Conservation (phyloP, 1,139 yeast genomes). For the Geotrichum bryndzae region DNA sequence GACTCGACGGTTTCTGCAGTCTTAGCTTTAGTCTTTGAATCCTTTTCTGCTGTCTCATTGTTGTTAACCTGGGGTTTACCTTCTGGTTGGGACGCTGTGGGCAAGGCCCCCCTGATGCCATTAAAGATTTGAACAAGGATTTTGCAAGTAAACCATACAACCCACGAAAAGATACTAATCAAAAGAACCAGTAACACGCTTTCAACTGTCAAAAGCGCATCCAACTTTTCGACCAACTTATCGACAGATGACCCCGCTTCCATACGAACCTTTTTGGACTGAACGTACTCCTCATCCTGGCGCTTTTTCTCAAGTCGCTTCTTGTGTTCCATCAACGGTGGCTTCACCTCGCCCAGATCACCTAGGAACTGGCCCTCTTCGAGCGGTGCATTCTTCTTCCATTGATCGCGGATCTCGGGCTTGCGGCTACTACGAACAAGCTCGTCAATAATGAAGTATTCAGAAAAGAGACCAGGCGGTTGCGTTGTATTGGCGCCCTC, state of each 20-base stretch:
- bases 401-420: constrained; percentile 25
- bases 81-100: neutral
- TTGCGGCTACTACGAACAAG: constrained; percentile 27
- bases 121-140: neutral
- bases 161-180: neutral
- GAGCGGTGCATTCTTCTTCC: constrained; percentile 24
- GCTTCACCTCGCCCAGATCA: constrained; percentile 3
- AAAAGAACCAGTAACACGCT: neutral
- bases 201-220: neutral
- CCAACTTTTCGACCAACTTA: neutral
- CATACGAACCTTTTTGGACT: neutral
- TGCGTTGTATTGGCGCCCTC: constrained; percentile 5
- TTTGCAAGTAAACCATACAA: neutral
- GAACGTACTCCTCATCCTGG: neutral
- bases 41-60: neutral
- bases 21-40: neutral
- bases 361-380: constrained; percentile 4
- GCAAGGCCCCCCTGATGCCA: neutral
- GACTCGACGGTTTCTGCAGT: neutral
- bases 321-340: neutral
- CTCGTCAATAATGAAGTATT: constrained; percentile 27
- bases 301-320: neutral
- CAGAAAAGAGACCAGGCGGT: constrained; percentile 13
- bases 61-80: neutral
- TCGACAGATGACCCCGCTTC: neutral